A percentile compares a stretch with the other conserved stretches of the same genome.
phyloP scores from a whole-genome alignment of 257 asterid genomes.

The Linderniella brevidens region DNA sequence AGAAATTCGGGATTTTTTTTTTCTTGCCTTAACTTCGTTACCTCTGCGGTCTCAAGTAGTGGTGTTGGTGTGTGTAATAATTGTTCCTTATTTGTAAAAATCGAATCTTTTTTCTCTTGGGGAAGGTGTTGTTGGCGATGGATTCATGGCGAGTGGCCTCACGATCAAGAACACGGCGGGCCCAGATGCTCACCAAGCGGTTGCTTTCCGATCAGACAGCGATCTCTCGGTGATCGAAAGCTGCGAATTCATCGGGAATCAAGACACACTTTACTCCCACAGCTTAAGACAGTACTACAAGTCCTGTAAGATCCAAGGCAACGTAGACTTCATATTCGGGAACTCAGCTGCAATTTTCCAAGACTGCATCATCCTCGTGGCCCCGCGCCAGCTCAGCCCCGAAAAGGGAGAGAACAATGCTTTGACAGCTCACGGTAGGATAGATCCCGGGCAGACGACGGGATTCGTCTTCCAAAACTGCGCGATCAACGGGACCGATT shows the following conservation, averaged over 20 bases:
- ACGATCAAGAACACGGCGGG: neutral
- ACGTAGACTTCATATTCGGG: conserved; percentile 1
- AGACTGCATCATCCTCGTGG: neutral
- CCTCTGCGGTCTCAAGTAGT: too few species aligned
- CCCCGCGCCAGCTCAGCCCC: neutral
- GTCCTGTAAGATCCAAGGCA: neutral
- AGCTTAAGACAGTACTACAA: conserved; percentile 1
- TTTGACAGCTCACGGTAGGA: neutral
- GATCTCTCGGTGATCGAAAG: neutral
- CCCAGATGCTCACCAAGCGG: neutral
- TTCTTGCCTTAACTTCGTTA: too few species aligned
- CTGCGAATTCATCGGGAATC: neutral
- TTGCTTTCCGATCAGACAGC: conserved; percentile 1
- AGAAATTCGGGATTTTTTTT: conserved; percentile 3
- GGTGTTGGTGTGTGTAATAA: too few species aligned
- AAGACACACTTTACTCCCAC: neutral
- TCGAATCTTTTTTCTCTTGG: neutral
- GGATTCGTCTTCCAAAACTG: conserved; percentile 1
- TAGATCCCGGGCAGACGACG: neutral
- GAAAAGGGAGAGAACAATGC: neutral
- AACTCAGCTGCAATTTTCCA: neutral
- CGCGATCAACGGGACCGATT: neutral
- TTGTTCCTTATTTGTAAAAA: neutral
- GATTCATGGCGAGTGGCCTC: conserved; percentile 1
- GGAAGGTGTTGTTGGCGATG: neutral